Percentiles rank a stretch among this genome's conserved stretches.
Evolutionary conservation across 108 stramenopile genomes (phyloP).

Genomic region (Stephanodiscus triporus): DNA sequence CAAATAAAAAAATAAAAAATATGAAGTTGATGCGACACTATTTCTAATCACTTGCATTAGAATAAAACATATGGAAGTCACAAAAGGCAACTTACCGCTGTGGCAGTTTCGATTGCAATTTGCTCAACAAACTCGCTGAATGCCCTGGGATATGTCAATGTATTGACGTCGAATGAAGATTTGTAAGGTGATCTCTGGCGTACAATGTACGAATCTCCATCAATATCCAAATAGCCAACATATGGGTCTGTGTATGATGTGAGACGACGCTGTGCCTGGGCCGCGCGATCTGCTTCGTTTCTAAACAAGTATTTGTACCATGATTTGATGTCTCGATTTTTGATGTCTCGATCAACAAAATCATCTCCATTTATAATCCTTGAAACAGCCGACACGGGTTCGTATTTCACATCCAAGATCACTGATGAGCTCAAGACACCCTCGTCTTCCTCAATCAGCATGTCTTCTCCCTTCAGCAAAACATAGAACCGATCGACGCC

Average conservation of each 20-base stretch:
- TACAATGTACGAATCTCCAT: slow-evolving; percentile 47
- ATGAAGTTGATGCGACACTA: not conserved
- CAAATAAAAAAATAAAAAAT: not conserved
- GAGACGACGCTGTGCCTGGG: slow-evolving; percentile 55
- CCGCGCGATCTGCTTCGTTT: slow-evolving; percentile 57
- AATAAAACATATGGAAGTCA: not conserved
- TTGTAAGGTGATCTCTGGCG: slow-evolving; percentile 72
- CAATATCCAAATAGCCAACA: slow-evolving; percentile 55
- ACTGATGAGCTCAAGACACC: slow-evolving; percentile 27
- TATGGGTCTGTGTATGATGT: slow-evolving; percentile 72
- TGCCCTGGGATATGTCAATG: slow-evolving; percentile 24
- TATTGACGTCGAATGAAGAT: slow-evolving; percentile 43
- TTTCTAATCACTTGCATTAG: not conserved
- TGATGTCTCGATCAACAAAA: slow-evolving; percentile 10
- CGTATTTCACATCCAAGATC: slow-evolving; percentile 68
- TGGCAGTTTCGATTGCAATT: slow-evolving; percentile 59
- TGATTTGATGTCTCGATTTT: slow-evolving; percentile 27
- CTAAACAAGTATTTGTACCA: slow-evolving; percentile 64
- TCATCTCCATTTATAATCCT: slow-evolving; percentile 27
- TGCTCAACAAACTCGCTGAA: slow-evolving; percentile 61
- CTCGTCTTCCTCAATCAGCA: slow-evolving; percentile 31
- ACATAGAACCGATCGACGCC: slow-evolving; percentile 76
- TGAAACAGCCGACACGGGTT: slow-evolving; percentile 52
- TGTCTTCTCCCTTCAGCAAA: slow-evolving; percentile 56
- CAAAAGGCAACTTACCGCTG: slow-evolving; percentile 37